These are phyloP conservation scores for Trichoderma gracile DNA, from an alignment of 2,329 filamentous ascomycete genomes.

Conservation along the genomic window DNA sequence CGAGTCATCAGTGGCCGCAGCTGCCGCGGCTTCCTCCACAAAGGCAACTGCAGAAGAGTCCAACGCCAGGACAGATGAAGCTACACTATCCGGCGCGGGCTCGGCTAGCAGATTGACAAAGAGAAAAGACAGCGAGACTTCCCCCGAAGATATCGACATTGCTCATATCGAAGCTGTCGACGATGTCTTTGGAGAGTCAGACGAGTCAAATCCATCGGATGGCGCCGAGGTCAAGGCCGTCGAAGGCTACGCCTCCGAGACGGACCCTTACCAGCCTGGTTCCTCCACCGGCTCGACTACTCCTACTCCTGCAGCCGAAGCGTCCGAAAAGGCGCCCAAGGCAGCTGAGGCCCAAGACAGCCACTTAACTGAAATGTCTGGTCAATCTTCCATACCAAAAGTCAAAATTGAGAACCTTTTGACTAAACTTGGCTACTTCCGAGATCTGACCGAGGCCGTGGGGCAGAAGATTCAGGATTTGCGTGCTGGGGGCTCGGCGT, in stretches of 20 bases:
- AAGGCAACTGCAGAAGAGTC: background rate
- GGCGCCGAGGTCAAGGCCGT: constrained; percentile 2
- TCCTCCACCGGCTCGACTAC: background rate
- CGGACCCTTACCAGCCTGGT: background rate
- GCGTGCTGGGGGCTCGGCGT: constrained; percentile 30
- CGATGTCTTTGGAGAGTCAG: constrained; percentile 28
- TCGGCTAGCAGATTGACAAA: background rate
- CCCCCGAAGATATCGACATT: constrained; percentile 54
- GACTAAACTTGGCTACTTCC: constrained; percentile 38
- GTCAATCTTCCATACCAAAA: constrained; percentile 36
- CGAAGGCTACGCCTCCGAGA: background rate
- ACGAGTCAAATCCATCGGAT: constrained; percentile 23
- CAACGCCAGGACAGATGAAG: background rate
- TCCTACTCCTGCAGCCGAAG: background rate
- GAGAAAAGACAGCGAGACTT: constrained; percentile 32
- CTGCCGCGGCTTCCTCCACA: background rate
- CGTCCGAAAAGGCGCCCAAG: background rate
- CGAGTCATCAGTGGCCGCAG: background rate
- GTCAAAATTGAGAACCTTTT: constrained; percentile 39
- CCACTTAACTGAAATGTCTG: constrained; percentile 17
- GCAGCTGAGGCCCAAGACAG: background rate
- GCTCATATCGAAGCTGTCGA: constrained; percentile 40
- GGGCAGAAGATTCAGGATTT: constrained; percentile 37
- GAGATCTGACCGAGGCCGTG: constrained; percentile 36
- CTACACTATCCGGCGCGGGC: background rate